Percentiles rank a stretch among this genome's conserved stretches.
Evolutionary conservation across 257 asterid genomes (phyloP).

Genomic region (Jacaranda copaia): DNA sequence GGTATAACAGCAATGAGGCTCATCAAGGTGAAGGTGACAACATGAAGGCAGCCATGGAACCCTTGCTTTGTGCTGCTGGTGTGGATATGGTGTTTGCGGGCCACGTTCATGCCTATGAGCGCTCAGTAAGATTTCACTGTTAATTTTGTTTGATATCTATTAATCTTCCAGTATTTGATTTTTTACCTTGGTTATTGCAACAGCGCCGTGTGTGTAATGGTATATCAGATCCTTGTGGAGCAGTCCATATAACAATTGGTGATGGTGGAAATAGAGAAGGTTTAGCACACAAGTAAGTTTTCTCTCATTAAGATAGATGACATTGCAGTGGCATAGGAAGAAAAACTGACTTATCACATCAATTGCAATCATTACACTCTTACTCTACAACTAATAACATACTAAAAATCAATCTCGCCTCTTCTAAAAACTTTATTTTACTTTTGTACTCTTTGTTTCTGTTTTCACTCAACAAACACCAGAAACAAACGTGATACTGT

Average conservation of each 20-base stretch:
- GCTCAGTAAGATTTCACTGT: slow-evolving; percentile 61
- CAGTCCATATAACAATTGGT: slow-evolving; percentile 89
- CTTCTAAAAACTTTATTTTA: no score
- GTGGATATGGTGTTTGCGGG: slow-evolving; percentile 78
- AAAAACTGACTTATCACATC: no score
- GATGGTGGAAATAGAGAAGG: slow-evolving; percentile 98
- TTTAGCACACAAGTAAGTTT: slow-evolving; percentile 72
- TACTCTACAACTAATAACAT: no score
- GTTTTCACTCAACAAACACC: no score
- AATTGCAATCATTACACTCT: no score
- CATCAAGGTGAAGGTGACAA: slow-evolving; percentile 90
- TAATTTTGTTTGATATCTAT: neutral
- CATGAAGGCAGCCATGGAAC: slow-evolving; percentile 89
- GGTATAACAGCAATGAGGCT: slow-evolving; percentile 90
- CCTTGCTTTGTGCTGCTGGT: slow-evolving; percentile 73
- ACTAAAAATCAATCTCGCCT: no score
- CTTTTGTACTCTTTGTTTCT: no score
- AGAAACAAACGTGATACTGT: no score
- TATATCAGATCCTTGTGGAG: slow-evolving; percentile 72
- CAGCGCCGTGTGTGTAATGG: slow-evolving; percentile 75
- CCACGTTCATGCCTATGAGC: slow-evolving; percentile 98
- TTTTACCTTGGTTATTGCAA: slow-evolving; percentile 30
- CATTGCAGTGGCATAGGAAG: neutral
- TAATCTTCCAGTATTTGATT: slow-evolving; percentile 17
- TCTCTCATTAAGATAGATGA: neutral